These are phyloP conservation scores for Seiridium unicorne DNA, from an alignment of 2,329 filamentous ascomycete genomes.

Conservation along the genomic window DNA sequence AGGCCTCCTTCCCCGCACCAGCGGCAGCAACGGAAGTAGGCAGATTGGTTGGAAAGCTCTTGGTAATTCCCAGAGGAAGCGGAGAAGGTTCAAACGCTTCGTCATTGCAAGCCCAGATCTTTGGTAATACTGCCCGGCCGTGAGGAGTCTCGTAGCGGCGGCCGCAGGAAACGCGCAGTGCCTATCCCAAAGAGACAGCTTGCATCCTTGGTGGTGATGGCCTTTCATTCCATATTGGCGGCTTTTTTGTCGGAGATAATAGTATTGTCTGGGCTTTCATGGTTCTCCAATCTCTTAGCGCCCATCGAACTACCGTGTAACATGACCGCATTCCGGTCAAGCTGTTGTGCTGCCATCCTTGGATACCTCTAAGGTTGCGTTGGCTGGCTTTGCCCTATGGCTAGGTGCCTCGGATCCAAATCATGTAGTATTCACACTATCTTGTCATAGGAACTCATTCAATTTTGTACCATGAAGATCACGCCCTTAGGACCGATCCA, in stretches of 20 bases:
- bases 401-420: no score
- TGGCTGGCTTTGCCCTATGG: no score
- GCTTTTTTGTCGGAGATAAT: background rate
- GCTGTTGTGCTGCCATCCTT: background rate
- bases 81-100: background rate
- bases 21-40: background rate
- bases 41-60: background rate
- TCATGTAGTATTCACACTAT: no score
- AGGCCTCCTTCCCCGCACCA: background rate
- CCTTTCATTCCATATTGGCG: background rate
- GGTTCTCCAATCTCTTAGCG: background rate
- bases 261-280: background rate
- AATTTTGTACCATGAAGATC: no score
- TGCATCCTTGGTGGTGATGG: slow-evolving; percentile 5
- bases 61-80: background rate
- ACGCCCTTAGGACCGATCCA: no score
- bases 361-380: no score
- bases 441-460: no score
- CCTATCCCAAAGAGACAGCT: background rate
- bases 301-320: background rate
- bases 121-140: no score
- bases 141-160: background rate
- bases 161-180: background rate
- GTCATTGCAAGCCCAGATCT: background rate
- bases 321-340: background rate